These are phyloP conservation scores for Erysimum cheiranthoides DNA, from an alignment of 345 rosid species.

Conservation along the genomic window DNA sequence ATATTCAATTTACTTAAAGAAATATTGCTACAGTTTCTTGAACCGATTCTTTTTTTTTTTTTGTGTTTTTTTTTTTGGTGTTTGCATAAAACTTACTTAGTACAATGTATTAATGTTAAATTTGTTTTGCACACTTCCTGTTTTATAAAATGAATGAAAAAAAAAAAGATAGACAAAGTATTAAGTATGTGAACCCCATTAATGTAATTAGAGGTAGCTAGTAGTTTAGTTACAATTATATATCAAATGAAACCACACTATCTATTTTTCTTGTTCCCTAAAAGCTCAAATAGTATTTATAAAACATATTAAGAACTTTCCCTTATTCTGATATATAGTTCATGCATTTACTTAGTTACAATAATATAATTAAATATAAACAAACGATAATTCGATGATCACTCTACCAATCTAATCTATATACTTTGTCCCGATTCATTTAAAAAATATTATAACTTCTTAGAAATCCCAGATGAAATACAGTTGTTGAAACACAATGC, in stretches of 20 bases:
- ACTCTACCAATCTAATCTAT: not conserved
- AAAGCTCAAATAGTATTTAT: not conserved
- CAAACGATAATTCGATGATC: not conserved
- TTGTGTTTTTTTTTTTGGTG: not conserved
- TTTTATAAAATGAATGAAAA: not conserved
- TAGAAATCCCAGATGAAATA: not conserved
- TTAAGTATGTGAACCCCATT: slow-evolving; percentile 2
- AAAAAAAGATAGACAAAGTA: not conserved
- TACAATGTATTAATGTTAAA: slow-evolving; percentile 5
- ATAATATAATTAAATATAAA: not conserved
- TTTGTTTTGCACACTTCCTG: not conserved
- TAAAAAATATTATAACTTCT: not conserved
- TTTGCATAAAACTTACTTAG: slow-evolving; percentile 4
- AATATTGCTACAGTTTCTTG: not conserved
- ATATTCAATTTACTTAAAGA: not conserved
- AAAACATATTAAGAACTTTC: not conserved
- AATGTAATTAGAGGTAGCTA: not conserved
- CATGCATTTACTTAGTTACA: not conserved
- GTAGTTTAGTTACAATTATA: not conserved
- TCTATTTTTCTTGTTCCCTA: not conserved
- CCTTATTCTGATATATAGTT: not conserved
- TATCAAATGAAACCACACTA: not conserved
- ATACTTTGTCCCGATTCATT: not conserved
- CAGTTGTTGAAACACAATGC: not conserved
- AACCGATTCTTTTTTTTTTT: not conserved